Percentiles rank a stretch among this genome's conserved stretches.
Conservation (phyloP, 805 yeast genomes). For the Kodamaea kaohsiungensis region DNA sequence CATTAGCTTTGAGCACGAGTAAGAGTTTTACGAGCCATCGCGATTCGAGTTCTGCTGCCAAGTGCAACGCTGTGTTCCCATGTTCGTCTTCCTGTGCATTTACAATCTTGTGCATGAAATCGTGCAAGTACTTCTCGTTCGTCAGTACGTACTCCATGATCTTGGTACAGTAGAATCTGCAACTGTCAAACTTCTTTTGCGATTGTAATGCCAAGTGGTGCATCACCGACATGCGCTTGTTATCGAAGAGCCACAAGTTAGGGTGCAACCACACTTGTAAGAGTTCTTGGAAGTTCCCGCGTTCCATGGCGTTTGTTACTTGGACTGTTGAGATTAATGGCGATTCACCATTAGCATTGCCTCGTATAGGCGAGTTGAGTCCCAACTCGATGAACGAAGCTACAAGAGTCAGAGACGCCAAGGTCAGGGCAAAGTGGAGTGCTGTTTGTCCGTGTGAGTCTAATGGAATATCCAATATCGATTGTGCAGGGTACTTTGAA, state of each 20-base stretch:
- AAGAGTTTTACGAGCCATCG: slow-evolving; percentile 40
- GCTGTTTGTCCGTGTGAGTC: slow-evolving; percentile 44
- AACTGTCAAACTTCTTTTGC: slow-evolving; percentile 31
- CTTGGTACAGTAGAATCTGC: slow-evolving; percentile 35
- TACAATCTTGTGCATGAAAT: slow-evolving; percentile 24
- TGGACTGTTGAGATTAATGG: slow-evolving; percentile 69
- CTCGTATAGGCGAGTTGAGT: slow-evolving; percentile 40
- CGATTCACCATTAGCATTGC: slow-evolving; percentile 39
- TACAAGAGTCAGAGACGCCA: slow-evolving; percentile 39
- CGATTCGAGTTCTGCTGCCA: slow-evolving; percentile 41
- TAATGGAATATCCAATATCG: slow-evolving; percentile 34
- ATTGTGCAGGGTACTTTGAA: slow-evolving; percentile 13
- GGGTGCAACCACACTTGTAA: slow-evolving; percentile 72
- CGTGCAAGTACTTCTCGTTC: slow-evolving; percentile 21
- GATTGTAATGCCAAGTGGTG: slow-evolving; percentile 74
- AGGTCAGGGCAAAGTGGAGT: slow-evolving; percentile 44
- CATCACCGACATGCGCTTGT: slow-evolving; percentile 72
- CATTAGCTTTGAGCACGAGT: slow-evolving; percentile 45
- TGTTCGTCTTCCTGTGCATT: slow-evolving; percentile 36
- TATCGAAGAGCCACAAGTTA: slow-evolving; percentile 44
- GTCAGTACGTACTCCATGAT: slow-evolving; percentile 35
- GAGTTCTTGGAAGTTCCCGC: slow-evolving; percentile 68
- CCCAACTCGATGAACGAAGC: slow-evolving; percentile 35
- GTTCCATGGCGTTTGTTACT: slow-evolving; percentile 82
- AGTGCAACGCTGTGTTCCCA: slow-evolving; percentile 42